Evolutionary conservation across 2,329 filamentous ascomycete species (phyloP), one percentile per base, ranked within the genome.

Genomic region (Paraphoma chrysanthemicola): DNA sequence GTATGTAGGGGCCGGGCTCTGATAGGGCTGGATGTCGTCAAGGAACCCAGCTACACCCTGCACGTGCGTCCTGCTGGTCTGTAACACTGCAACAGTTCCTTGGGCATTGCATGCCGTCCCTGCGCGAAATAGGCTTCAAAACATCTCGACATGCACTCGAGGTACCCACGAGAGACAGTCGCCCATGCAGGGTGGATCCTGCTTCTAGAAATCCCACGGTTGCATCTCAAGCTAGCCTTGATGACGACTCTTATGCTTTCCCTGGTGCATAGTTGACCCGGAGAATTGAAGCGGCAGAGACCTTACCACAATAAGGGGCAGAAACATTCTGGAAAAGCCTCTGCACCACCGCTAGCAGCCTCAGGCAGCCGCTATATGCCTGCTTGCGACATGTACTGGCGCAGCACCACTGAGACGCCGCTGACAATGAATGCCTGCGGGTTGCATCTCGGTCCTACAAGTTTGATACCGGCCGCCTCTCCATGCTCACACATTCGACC

Each of bases 401-500:
- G 42, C 51, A 53, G 55, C 54, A 60, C 54, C 39, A 28, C 44
- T 48, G 55, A 41, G 14, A 57, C 33, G 45, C 51, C 42, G 51
- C 30, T 14, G 45, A 48, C 54, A 54, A 8, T 42, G 33, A 54
- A 8, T 42, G 33, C 33, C 33, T 14, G 33, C 33, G 33, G 33
- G 33, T 36, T 14, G 14, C 14, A 36, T 36, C 14, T 36, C 33
- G 33, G 33, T 36, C 33, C 14, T 14, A 36, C 33, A 36, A 36
- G 33, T 14, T 10, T 10, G 14, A 36, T 14, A 36, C 10, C 33
- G 33, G 67, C 44, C 36, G 41, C 57, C 48, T 52, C 65, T 69
- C 70, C 66, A 65, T 44, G 59, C 57, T 53, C 54, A 56, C 55
- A 61, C 63, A 69, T 68, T 72, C 63, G 66, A 68, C 56, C 46